Base-by-base conservation (phyloP, 495 filamentous ascomycete species). In the Penicillium angulare region DNA sequence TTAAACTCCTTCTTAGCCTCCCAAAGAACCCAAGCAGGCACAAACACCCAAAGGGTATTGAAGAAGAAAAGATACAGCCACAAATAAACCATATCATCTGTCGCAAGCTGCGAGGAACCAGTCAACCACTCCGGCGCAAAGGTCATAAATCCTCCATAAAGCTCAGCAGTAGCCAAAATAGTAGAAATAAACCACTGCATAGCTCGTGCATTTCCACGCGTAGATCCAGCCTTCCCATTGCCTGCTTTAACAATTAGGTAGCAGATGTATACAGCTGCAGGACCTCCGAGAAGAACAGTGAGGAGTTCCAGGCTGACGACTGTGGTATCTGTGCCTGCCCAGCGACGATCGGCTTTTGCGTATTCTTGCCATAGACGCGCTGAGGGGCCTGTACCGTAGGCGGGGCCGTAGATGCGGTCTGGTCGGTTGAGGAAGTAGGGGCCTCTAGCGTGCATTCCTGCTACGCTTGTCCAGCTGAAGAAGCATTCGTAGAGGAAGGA, bases 101-200 rank as follows among this genome's bases (percentile, higher is more conserved):
- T 86, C 56, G 92, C 85, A 57, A 97, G 76, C 66, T 89, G 89
- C 51, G 81, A 66, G 50, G 77, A 88, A 2, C 84, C 87, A 3
- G 79, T 86, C 47, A 97, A 68, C 92, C 91, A 97, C 73, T 97
- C 92, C 12, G 92, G 92, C 56, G 82, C 86, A 71, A 97, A 97
- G 0, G 92, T 97, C 88, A 97, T 97, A 64, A 87, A 96, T 77
- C 88, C 90, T 31, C 92, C 92, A 71, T 97, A 97, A 10, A 97
- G 64, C 75, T 97, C 92, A n/a, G 82, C 90, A 6, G 88, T 92
- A n/a, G 92, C 92, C 43, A 96, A 66, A 20, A 90, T 78, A 22
- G 80, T 78, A 65, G 90, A 85, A 60, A 82, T 75, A 53, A 92
- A 80, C 77, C 83, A 86, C 42, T 82, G 69, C 45, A 77, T 75